Base-by-base conservation (phyloP, 2,329 filamentous ascomycete species). In the Fusarium equiseti region DNA sequence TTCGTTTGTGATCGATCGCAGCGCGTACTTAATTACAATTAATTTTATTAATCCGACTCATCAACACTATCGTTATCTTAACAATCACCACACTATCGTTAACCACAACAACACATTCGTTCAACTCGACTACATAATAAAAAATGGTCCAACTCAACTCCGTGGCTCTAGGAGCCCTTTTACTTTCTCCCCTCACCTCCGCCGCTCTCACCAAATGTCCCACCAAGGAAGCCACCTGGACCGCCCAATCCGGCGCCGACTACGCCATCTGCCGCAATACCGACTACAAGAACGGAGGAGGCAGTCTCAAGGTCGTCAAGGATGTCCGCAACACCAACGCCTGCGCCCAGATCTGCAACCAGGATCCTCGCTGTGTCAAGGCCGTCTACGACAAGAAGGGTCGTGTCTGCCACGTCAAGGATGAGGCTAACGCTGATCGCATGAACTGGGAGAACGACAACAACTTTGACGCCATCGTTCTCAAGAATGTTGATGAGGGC, bases 341-440 rank as follows among this genome's bases (percentile, higher is more conserved):
- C 1, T 71, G 68, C 49, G 68, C 68, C 7, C 35, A 63, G 24
- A 68, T 71, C 24, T 71, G 68, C 63, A 71, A 57, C 67, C 49
- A 71, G 50, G 68, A 71, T 24, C 67, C 63, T 0, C 55, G 63
- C 53, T 66, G 63, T 12, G 62, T 66, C 38, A 71, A 71, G 38
- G 68, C 68, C 6, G 68, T 71, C 3, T 71, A 71, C 63, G 68
- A 71, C 43, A 71, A 71, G 63, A 48, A 35, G 42, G 32, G 42
- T 2, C 52, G 63, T 3, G 12, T 71, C 38, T 71, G 68, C 24
- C 67, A 71, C 6, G 55, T 71, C 50, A 71, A 71, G 48, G 68
- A 71, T 49, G 54, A 71, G 1, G 56, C 46, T 5, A 66, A 61
- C 24, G 38, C 52, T 7, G 46, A 31, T 15, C 9, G 55, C 10